Percentiles rank a stretch among this genome's conserved stretches.
Conservation (phyloP, 805 yeast genomes). For the Priceomyces medius region DNA sequence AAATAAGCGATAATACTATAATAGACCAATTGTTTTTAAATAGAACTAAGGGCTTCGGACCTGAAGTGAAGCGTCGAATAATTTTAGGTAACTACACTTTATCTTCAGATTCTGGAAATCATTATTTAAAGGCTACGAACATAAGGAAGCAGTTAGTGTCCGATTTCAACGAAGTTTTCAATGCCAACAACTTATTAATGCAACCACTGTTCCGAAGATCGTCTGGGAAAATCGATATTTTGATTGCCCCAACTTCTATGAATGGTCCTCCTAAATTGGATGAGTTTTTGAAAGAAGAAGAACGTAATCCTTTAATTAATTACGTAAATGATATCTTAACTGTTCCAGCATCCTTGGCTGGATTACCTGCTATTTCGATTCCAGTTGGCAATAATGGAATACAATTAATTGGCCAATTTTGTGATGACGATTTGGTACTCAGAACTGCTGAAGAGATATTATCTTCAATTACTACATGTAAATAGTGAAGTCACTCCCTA, state of each 20-base stretch:
- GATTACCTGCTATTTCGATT: constrained; percentile 78
- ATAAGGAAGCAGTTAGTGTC: constrained; percentile 58
- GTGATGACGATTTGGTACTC: constrained; percentile 69
- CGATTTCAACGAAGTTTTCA: constrained; percentile 68
- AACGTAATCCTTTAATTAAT: constrained; percentile 51
- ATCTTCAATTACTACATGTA: constrained; percentile 2
- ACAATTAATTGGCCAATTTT: constrained; percentile 83
- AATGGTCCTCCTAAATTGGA: constrained; percentile 53
- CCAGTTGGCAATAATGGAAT: constrained; percentile 68
- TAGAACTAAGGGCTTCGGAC: constrained; percentile 68
- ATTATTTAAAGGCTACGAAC: constrained; percentile 72
- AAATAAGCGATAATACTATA: constrained; percentile 6
- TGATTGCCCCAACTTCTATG: constrained; percentile 72
- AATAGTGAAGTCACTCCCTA: background rate
- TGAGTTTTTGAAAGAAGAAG: constrained; percentile 36
- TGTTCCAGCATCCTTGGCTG: constrained; percentile 88
- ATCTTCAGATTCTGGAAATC: constrained; percentile 72
- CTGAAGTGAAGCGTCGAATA: constrained; percentile 80
- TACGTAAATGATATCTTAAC: constrained; percentile 83
- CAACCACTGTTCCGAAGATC: constrained; percentile 11
- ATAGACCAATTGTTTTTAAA: constrained; percentile 39
- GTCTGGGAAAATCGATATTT: constrained; percentile 53
- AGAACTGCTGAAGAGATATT: constrained; percentile 23
- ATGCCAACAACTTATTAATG: constrained; percentile 40
- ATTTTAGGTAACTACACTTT: constrained; percentile 83